Percentiles rank a stretch among this genome's conserved stretches.
phyloP scores from a whole-genome alignment of 1,139 yeast genomes.

The Spencermartinsiella ligniputridi region DNA sequence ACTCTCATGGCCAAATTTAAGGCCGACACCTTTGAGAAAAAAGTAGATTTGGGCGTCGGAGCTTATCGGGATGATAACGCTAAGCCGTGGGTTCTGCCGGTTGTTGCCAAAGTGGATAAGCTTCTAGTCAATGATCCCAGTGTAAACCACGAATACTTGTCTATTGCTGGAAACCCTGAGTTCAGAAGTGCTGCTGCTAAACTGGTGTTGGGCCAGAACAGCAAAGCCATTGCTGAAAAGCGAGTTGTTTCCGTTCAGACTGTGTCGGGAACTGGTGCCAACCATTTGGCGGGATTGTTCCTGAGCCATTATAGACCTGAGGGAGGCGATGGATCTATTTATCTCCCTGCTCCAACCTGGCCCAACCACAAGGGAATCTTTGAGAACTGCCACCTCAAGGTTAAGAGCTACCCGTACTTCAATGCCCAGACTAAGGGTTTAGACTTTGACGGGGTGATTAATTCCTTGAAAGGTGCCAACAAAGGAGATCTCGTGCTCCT shows the following conservation, averaged over 20 bases:
- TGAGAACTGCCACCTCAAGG: conserved; percentile 57
- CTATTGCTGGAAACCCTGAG: conserved; percentile 71
- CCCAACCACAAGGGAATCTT: conserved; percentile 89
- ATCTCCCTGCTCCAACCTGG: conserved; percentile 92
- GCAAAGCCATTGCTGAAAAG: conserved; percentile 47
- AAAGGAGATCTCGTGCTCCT: conserved; percentile 54
- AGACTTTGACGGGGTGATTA: conserved; percentile 45
- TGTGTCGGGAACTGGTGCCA: conserved; percentile 93
- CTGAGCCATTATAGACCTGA: conserved; percentile 46
- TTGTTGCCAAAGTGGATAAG: conserved; percentile 65
- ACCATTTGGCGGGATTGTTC: conserved; percentile 81
- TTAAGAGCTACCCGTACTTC: conserved; percentile 78
- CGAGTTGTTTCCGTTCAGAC: conserved; percentile 76
- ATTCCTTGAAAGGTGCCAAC: conserved; percentile 29
- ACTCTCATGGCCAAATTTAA: conserved; percentile 73
- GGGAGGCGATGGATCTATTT: conserved; percentile 45
- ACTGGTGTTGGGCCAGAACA: conserved; percentile 67
- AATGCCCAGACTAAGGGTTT: conserved; percentile 57
- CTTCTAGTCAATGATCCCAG: conserved; percentile 49
- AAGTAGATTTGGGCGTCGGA: conserved; percentile 86
- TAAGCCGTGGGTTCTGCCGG: conserved; percentile 83
- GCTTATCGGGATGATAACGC: conserved; percentile 86
- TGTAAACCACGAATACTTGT: conserved; percentile 88
- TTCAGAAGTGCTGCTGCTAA: conserved; percentile 73
- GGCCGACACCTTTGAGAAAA: conserved; percentile 49